These are phyloP conservation scores for Globisporangium nodosum DNA, from an alignment of 352 stramenopile genomes.

Conservation along the genomic window DNA sequence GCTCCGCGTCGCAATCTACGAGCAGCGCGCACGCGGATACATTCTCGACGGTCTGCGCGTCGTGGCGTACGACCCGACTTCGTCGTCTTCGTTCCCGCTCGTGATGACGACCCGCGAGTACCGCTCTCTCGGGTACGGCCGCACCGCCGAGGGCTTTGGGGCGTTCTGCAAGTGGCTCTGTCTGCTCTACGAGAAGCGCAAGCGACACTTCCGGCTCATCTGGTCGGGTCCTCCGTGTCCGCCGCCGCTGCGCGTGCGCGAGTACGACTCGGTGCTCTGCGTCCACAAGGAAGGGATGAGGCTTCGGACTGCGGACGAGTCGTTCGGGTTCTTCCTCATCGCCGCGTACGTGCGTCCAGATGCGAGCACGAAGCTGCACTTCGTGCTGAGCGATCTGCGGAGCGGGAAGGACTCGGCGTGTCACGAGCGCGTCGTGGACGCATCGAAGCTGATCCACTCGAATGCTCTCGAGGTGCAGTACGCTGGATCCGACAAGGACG, in stretches of 20 bases:
- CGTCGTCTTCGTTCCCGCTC: conserved; percentile 29
- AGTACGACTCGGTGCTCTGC: conserved; percentile 41
- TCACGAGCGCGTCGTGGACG: conserved; percentile 18
- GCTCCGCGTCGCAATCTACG: conserved; percentile 37
- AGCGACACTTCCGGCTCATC: conserved; percentile 40
- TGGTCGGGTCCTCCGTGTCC: conserved; percentile 55
- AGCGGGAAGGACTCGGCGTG: conserved; percentile 13
- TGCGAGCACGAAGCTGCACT: conserved; percentile 25
- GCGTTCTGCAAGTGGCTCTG: conserved; percentile 61
- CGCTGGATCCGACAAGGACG: conserved; percentile 1
- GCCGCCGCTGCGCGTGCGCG: conserved; percentile 42
- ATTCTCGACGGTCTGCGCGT: conserved; percentile 40
- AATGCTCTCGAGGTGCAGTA: conserved; percentile 22
- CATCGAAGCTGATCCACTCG: conserved; percentile 15
- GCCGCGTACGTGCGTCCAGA: conserved; percentile 33
- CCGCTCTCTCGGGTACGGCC: conserved; percentile 41
- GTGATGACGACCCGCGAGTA: conserved; percentile 40
- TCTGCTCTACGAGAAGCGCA: conserved; percentile 48
- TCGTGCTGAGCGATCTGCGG: conserved; percentile 24
- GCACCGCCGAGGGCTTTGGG: conserved; percentile 27
- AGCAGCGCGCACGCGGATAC: conserved; percentile 37
- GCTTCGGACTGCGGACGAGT: conserved; percentile 1
- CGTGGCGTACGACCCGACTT: conserved; percentile 44
- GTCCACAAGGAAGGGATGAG: conserved; percentile 58
- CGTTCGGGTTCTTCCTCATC: conserved; percentile 18